Evolutionary conservation across 441 rosid genomes (phyloP), one percentile per base, ranked within the genome.

Genomic region (Euphorbia schlechtendalii): DNA sequence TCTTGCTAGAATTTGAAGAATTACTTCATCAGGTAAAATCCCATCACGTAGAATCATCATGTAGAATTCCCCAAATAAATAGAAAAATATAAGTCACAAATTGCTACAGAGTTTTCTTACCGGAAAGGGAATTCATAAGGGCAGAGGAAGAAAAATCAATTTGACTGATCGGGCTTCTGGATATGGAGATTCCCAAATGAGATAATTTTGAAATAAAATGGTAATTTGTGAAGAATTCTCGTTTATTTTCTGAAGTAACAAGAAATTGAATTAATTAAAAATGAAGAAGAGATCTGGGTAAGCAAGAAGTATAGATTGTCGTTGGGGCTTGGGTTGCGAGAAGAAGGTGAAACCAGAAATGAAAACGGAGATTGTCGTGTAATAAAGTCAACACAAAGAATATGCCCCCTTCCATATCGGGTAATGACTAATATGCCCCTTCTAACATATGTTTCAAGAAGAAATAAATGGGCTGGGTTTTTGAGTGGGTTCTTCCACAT

Each of bases 1-100:
- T 73, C 98, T 81, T 0, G 86, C 80, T 32, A 89, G 90, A 52
- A 92, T 85, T 65, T 81, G 88, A 43, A 83, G 73, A 58, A 86
- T 22, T 18, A 87, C 86, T 65, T 87, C 96, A 67, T 85, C 96
- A 12, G 96, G 92, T 65, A 83, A 83, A 75, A 64, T 65, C 63
- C 63, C 83, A 69, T 32, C 74, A 71, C 74, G 73, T 25, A 46
- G 71, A 53, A 71, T 68, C 90, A 77, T 80, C 18, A 1, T 13
- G 61, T 0, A 30, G 38, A 46, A 69, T 63, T 25, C 25, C 24
- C 25, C 36, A 45, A 8, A 21, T 10, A 1, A 13, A 41, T 20
- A 15, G 34, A 34, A 11, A 60, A 53, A 52, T 0, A 3, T 62
- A 21, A 43, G 36, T 24, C 9, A 63, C 72, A 65, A 64, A 13